phyloP scores from a whole-genome alignment of 257 asterid genomes.

The Primulina tabacum region DNA sequence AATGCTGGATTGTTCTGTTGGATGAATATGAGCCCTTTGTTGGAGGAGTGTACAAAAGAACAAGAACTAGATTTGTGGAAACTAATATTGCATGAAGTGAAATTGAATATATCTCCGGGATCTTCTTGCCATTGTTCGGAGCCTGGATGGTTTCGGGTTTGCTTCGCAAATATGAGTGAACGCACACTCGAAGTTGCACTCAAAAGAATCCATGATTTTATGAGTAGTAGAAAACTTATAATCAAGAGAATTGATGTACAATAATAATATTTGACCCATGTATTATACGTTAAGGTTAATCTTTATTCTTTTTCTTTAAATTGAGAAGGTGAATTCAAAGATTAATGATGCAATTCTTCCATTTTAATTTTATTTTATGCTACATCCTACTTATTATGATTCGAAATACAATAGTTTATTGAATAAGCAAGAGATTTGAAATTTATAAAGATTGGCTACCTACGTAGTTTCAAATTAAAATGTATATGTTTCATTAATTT shows the following conservation, averaged over 20 bases:
- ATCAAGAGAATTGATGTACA: neutral
- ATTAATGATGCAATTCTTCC: neutral
- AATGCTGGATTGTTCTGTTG: slow-evolving; percentile 18
- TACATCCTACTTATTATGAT: neutral
- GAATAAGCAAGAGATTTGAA: too few relatives aligned
- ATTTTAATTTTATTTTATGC: neutral
- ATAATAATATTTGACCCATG: too few relatives aligned
- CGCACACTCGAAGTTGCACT: slow-evolving; percentile 7
- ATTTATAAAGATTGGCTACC: too few relatives aligned
- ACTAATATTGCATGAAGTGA: slow-evolving; percentile 12
- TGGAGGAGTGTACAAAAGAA: slow-evolving; percentile 7
- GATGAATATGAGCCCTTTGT: slow-evolving; percentile 13
- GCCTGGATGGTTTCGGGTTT: slow-evolving; percentile 17
- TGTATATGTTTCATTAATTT: too few relatives aligned
- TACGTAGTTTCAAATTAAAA: too few relatives aligned
- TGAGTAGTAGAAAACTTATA: neutral
- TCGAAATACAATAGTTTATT: too few relatives aligned
- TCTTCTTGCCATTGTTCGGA: slow-evolving; percentile 19
- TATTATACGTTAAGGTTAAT: too few relatives aligned
- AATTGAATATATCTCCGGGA: slow-evolving; percentile 16
- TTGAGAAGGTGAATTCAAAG: neutral
- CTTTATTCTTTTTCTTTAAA: too few relatives aligned
- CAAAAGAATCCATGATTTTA: slow-evolving; percentile 5
- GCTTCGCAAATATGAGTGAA: slow-evolving; percentile 13
- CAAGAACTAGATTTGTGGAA: slow-evolving; percentile 3